A percentile compares a stretch with the other conserved stretches of the same genome.
These are phyloP conservation scores for Verticillium longisporum DNA, from an alignment of 2,329 filamentous ascomycete genomes.

Conservation along the genomic window DNA sequence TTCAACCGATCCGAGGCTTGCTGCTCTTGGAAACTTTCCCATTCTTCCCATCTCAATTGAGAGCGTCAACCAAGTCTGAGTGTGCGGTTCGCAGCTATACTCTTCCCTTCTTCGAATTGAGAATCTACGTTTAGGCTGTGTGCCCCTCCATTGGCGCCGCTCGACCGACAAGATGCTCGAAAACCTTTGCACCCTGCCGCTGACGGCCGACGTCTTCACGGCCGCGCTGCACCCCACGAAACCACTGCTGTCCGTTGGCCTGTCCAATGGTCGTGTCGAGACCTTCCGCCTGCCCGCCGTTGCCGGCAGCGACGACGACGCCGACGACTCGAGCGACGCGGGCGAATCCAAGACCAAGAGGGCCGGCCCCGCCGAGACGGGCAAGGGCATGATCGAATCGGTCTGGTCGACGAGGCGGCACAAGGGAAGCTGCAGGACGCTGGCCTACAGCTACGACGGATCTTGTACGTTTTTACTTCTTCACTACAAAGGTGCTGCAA, in stretches of 20 bases:
- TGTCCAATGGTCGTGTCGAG: conserved; percentile 80
- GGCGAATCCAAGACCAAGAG: conserved; percentile 37
- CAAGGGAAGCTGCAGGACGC: conserved; percentile 83
- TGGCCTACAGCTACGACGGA: conserved; percentile 76
- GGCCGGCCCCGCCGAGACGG: conserved; percentile 21
- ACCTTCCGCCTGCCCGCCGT: conserved; percentile 63
- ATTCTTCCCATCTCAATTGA: background rate
- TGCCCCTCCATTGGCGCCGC: conserved; percentile 5
- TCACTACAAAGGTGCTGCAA: no score
- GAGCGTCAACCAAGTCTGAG: background rate
- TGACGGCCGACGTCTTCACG: conserved; percentile 79
- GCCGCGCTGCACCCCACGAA: conserved; percentile 81
- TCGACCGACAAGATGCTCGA: conserved; percentile 63
- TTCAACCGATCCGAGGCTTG: background rate
- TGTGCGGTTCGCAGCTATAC: background rate
- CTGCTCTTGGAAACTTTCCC: background rate
- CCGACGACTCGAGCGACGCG: conserved; percentile 43
- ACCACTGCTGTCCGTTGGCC: conserved; percentile 78
- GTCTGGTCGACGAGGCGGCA: conserved; percentile 84
- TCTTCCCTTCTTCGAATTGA: background rate
- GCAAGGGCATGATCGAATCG: conserved; percentile 71
- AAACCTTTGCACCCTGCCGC: conserved; percentile 82
- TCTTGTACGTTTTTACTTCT: conserved; percentile 40
- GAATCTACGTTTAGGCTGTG: background rate
- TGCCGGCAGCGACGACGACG: conserved; percentile 33